These are phyloP conservation scores for Coniochaeta sp. DNA, from an alignment of 2,329 filamentous ascomycete species.

Conservation along the genomic window DNA sequence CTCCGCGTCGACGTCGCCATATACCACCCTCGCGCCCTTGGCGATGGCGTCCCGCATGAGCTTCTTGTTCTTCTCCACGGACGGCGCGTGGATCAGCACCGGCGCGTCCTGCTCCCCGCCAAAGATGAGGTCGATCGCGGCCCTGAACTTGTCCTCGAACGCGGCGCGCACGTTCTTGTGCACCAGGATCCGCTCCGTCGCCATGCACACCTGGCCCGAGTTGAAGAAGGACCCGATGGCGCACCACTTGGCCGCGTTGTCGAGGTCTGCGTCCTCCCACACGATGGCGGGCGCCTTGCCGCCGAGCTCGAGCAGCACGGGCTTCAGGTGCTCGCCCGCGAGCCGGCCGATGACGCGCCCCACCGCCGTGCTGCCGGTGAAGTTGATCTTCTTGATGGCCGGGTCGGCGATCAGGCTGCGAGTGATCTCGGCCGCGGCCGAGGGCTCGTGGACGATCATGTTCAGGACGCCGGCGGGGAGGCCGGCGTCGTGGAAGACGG, in stretches of 20 bases:
- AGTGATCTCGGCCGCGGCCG: constrained; percentile 62
- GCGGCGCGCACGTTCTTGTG: constrained; percentile 36
- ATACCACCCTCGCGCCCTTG: constrained; percentile 54
- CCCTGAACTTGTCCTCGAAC: constrained; percentile 38
- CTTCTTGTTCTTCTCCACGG: constrained; percentile 56
- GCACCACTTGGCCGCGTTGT: constrained; percentile 61
- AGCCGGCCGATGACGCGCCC: constrained; percentile 64
- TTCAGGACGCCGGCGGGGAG: constrained; percentile 71
- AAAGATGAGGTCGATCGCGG: constrained; percentile 32
- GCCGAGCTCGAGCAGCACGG: constrained; percentile 72
- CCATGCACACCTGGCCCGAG: constrained; percentile 79
- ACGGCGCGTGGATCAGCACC: constrained; percentile 61
- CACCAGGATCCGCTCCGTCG: constrained; percentile 65
- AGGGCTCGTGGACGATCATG: constrained; percentile 57
- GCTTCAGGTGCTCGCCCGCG: constrained; percentile 71
- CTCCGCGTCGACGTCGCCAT: constrained; percentile 26
- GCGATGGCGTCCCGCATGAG: constrained; percentile 60
- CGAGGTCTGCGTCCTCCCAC: constrained; percentile 70
- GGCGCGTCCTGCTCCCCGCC: constrained; percentile 55
- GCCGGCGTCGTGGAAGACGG: constrained; percentile 64
- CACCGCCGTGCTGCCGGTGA: constrained; percentile 71
- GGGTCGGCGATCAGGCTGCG: constrained; percentile 59
- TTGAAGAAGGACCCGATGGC: constrained; percentile 66
- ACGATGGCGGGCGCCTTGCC: constrained; percentile 77
- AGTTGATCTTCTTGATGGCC: constrained; percentile 72